These are phyloP conservation scores for Hymenochaete sp. DNA, from an alignment of 1,284 basidiomycete genomes.

Conservation along the genomic window DNA sequence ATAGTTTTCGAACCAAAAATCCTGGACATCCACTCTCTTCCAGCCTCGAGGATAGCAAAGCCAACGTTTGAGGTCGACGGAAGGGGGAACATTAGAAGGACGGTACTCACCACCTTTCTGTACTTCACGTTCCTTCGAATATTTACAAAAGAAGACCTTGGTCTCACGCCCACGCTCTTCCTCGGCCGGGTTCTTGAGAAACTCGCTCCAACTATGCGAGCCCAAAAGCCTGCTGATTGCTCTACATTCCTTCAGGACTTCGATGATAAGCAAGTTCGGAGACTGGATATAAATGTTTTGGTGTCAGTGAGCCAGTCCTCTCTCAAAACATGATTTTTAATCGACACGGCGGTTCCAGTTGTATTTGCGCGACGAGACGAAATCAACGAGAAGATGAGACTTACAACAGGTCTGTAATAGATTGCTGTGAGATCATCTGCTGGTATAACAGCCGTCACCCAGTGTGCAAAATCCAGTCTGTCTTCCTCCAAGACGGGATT, in stretches of 20 bases:
- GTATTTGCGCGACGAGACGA: too few relatives aligned
- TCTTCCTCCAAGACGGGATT: constrained; percentile 46
- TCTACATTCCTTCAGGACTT: constrained; percentile 36
- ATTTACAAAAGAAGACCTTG: constrained; percentile 46
- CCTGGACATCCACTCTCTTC: constrained; percentile 46
- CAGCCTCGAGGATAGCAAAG: constrained; percentile 36
- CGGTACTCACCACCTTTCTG: constrained; percentile 34
- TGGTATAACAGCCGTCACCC: constrained; percentile 54
- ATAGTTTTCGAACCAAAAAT: constrained; percentile 49
- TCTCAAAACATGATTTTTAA: too few relatives aligned
- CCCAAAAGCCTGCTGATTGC: constrained; percentile 44
- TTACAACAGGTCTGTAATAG: constrained; percentile 54
- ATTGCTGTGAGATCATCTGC: constrained; percentile 41
- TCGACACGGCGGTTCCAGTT: too few relatives aligned
- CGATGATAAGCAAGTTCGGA: constrained; percentile 56
- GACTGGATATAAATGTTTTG: constrained; percentile 31
- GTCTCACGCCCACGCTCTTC: constrained; percentile 37
- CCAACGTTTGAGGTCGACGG: constrained; percentile 1
- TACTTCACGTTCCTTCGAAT: constrained; percentile 35
- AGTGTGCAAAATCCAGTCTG: constrained; percentile 42
- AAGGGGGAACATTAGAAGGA: constrained; percentile 5
- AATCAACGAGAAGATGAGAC: constrained; percentile 24
- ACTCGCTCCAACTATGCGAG: constrained; percentile 52
- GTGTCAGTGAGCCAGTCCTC: background rate
- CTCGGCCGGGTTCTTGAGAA: constrained; percentile 36